Conservation (phyloP, 2,329 filamentous ascomycete genomes). For the Alternaria metachromatica region DNA sequence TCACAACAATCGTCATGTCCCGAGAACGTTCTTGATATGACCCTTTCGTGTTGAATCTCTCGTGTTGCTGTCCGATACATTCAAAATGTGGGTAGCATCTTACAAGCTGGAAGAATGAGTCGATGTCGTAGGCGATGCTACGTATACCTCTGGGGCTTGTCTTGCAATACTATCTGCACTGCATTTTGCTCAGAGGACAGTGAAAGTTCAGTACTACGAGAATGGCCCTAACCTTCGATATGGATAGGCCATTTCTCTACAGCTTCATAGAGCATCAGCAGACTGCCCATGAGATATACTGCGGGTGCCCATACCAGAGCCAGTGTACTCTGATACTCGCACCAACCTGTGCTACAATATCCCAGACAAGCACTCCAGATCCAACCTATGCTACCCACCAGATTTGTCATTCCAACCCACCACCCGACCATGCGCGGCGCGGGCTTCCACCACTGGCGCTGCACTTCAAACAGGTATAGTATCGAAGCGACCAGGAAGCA, state of each 20-base stretch:
- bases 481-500: neutral
- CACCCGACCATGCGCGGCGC: neutral
- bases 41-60: neutral
- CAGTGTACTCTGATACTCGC: neutral
- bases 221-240: neutral
- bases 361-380: neutral
- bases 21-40: neutral
- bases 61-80: neutral
- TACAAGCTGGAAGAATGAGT: neutral
- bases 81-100: neutral
- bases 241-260: constrained; percentile 1
- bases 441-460: neutral
- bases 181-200: neutral
- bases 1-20: neutral
- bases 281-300: neutral
- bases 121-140: neutral
- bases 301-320: neutral
- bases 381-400: neutral
- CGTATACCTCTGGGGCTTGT: neutral
- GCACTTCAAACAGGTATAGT: neutral
- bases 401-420: neutral
- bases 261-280: neutral
- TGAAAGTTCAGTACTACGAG: neutral
- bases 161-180: neutral
- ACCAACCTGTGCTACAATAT: neutral